phyloP scores from a whole-genome alignment of 805 yeast genomes.

The Metschnikowia continentalis region DNA sequence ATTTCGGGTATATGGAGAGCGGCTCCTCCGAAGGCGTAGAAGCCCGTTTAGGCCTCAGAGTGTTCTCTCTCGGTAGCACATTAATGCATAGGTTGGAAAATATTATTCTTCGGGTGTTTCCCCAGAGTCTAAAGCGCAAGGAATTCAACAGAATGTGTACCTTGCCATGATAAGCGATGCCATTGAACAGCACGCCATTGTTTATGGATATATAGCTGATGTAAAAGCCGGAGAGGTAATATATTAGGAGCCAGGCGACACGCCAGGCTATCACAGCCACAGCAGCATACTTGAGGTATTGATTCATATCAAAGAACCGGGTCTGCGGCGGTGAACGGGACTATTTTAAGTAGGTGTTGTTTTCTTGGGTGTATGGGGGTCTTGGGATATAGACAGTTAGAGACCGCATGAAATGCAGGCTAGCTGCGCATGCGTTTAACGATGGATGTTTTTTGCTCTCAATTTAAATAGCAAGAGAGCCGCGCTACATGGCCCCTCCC shows the following conservation, averaged over 20 bases:
- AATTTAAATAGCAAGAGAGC: constrained; percentile 1
- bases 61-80: not conserved
- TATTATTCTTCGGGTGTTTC: constrained; percentile 30
- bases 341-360: not conserved
- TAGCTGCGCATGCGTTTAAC: not conserved
- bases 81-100: constrained; percentile 21
- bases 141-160: constrained; percentile 19
- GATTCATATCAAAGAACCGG: constrained; percentile 2
- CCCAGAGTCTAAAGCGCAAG: constrained; percentile 36
- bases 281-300: constrained; percentile 5
- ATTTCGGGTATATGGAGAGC: constrained; percentile 10
- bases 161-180: constrained; percentile 19
- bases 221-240: constrained; percentile 30
- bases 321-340: not conserved
- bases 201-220: constrained; percentile 30
- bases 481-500: not conserved
- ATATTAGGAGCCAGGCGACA: constrained; percentile 29
- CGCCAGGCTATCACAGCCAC: constrained; percentile 22
- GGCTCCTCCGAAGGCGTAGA: not conserved
- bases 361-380: not conserved
- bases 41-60: not conserved
- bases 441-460: constrained; percentile 3
- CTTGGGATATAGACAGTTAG: not conserved
- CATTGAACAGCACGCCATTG: constrained; percentile 37
- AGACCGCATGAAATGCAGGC: constrained; percentile 3